phyloP scores from a whole-genome alignment of 352 stramenopile genomes.

The Phytophthora tubulina region DNA sequence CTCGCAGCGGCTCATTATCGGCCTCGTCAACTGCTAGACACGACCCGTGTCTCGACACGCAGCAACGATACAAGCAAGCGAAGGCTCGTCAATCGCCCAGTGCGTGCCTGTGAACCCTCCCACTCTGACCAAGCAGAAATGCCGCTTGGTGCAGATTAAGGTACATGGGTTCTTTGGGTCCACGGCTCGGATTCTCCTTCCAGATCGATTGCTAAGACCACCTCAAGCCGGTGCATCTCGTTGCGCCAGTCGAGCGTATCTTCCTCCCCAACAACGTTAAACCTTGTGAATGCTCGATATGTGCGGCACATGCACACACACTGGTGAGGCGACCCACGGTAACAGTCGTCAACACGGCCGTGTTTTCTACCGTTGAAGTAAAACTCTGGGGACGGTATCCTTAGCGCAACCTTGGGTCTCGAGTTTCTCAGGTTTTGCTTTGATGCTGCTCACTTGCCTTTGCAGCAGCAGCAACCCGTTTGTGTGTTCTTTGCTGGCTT shows the following conservation, averaged over 20 bases:
- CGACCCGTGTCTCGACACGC: not conserved
- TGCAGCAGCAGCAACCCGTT: slow-evolving; percentile 22
- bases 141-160: slow-evolving; percentile 6
- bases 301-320: not conserved
- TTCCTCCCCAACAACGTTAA: slow-evolving; percentile 5
- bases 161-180: not conserved
- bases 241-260: slow-evolving; percentile 13
- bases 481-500: slow-evolving; percentile 16
- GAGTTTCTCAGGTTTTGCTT: not conserved
- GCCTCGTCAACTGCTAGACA: not conserved
- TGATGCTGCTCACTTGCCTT: slow-evolving; percentile 4
- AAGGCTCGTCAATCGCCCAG: slow-evolving; percentile 24
- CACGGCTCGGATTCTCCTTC: not conserved
- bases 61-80: slow-evolving; percentile 15
- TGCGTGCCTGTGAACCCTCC: slow-evolving; percentile 19
- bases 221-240: not conserved
- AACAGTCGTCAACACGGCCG: not conserved
- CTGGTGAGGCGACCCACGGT: not conserved
- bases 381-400: not conserved
- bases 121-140: slow-evolving; percentile 16
- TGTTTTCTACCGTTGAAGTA: not conserved
- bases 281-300: slow-evolving; percentile 12
- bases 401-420: not conserved
- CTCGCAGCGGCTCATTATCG: not conserved
- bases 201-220: slow-evolving; percentile 19